phyloP scores from a whole-genome alignment of 345 rosid genomes.

The Psidium guajava region DNA sequence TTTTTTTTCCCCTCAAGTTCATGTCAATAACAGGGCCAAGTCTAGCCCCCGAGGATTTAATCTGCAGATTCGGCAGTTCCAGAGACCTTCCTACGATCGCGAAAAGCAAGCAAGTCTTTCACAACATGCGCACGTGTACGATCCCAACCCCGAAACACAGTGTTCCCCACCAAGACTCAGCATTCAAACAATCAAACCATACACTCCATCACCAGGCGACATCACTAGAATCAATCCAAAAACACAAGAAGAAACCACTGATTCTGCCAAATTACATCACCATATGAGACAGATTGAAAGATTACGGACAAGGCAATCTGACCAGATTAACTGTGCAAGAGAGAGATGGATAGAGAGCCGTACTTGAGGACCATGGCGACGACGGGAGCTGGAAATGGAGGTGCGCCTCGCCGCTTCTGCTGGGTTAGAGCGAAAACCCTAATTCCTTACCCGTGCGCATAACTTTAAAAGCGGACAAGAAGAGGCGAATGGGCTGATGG shows the following conservation, averaged over 20 bases:
- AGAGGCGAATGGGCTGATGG: neutral
- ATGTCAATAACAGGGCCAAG: neutral
- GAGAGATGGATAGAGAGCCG: neutral
- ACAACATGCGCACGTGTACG: neutral
- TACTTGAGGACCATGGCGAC: constrained; percentile 43
- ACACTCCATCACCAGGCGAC: neutral
- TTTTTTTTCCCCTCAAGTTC: neutral
- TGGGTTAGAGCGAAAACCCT: neutral
- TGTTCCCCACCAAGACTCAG: neutral
- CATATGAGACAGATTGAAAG: neutral
- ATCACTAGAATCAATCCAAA: neutral
- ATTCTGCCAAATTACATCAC: neutral
- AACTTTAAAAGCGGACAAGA: neutral
- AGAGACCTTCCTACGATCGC: neutral
- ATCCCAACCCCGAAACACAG: neutral
- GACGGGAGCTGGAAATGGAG: neutral
- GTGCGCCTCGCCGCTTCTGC: neutral
- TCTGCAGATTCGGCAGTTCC: neutral
- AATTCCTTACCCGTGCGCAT: neutral
- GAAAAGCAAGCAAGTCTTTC: neutral
- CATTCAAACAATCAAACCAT: neutral
- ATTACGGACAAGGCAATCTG: neutral
- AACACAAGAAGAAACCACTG: neutral
- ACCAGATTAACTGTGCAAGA: neutral
- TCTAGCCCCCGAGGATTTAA: neutral